Conservation (phyloP, 257 asterid species). For the Solanum chilense region DNA sequence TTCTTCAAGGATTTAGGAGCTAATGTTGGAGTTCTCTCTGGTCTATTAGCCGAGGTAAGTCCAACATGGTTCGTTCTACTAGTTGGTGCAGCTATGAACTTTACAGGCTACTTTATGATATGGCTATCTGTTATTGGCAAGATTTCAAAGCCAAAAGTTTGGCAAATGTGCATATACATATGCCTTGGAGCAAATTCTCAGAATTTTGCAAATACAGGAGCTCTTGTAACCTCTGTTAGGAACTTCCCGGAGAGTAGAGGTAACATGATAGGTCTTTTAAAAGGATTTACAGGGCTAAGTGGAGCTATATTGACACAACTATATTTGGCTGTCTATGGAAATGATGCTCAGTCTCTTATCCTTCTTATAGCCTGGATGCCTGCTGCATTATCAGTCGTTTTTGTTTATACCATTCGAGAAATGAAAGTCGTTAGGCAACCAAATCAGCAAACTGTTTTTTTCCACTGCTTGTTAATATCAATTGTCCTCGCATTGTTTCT, state of each 20-base stretch:
- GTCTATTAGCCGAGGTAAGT: constrained; percentile 20
- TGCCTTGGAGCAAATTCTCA: constrained; percentile 31
- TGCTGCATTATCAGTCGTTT: constrained; percentile 17
- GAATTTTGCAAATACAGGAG: constrained; percentile 26
- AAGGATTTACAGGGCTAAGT: constrained; percentile 31
- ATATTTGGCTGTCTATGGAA: constrained; percentile 24
- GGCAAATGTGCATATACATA: constrained; percentile 28
- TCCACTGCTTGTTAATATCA: constrained; percentile 11
- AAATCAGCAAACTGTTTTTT: constrained; percentile 19
- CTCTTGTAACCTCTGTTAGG: constrained; percentile 21
- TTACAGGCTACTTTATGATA: constrained; percentile 23
- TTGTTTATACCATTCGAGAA: constrained; percentile 11
- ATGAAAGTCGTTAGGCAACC: constrained; percentile 18
- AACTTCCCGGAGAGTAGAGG: constrained; percentile 33
- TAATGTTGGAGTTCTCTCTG: constrained; percentile 21
- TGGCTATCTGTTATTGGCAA: constrained; percentile 21
- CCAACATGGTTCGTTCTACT: constrained; percentile 25
- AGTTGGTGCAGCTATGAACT: constrained; percentile 17
- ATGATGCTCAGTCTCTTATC: constrained; percentile 21
- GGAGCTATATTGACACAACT: constrained; percentile 32
- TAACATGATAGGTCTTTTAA: constrained; percentile 23
- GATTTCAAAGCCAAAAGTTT: constrained; percentile 6
- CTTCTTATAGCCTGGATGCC: constrained; percentile 34
- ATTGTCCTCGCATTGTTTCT: constrained; percentile 8
- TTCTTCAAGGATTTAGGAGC: constrained; percentile 23